These are phyloP conservation scores for Dendrothele bispora DNA, from an alignment of 768 basidiomycete species.

Conservation along the genomic window DNA sequence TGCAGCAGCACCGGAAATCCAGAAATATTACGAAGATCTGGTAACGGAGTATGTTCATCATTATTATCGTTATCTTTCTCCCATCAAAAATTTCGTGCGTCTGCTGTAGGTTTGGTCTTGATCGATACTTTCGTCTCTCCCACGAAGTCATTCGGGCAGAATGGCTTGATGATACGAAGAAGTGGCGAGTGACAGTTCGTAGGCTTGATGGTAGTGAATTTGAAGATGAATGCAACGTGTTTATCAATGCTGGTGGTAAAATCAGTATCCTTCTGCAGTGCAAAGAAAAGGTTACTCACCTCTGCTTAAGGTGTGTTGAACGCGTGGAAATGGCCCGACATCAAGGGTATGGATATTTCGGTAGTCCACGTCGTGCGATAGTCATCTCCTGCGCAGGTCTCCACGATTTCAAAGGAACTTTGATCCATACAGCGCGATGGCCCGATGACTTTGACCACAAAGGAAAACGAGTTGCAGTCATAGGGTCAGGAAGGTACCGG, in stretches of 20 bases:
- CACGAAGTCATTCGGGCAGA: slow-evolving; percentile 43
- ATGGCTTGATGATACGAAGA: slow-evolving; percentile 36
- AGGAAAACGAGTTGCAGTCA: slow-evolving; percentile 41
- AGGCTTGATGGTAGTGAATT: slow-evolving; percentile 22
- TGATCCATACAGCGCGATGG: slow-evolving; percentile 52
- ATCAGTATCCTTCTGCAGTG: neutral
- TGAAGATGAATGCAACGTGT: slow-evolving; percentile 19
- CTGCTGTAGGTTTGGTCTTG: slow-evolving; percentile 27
- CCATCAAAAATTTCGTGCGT: neutral
- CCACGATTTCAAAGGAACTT: slow-evolving; percentile 44
- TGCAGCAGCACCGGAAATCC: slow-evolving; percentile 45
- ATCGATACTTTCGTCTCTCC: slow-evolving; percentile 38
- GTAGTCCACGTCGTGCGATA: neutral
- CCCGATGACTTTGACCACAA: slow-evolving; percentile 36
- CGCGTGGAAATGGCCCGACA: slow-evolving; percentile 53
- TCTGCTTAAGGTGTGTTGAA: slow-evolving; percentile 16
- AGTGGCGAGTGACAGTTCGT: slow-evolving; percentile 42
- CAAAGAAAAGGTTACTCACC: neutral
- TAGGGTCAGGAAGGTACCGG: slow-evolving; percentile 44
- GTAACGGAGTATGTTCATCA: slow-evolving; percentile 35
- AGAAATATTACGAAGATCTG: slow-evolving; percentile 38
- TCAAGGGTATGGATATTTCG: slow-evolving; percentile 23
- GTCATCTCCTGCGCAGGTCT: slow-evolving; percentile 23
- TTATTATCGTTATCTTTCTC: neutral
- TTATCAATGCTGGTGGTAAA: slow-evolving; percentile 25